phyloP scores from a whole-genome alignment of 75 land plant genomes.

The Chamaecyparis obtusa region DNA sequence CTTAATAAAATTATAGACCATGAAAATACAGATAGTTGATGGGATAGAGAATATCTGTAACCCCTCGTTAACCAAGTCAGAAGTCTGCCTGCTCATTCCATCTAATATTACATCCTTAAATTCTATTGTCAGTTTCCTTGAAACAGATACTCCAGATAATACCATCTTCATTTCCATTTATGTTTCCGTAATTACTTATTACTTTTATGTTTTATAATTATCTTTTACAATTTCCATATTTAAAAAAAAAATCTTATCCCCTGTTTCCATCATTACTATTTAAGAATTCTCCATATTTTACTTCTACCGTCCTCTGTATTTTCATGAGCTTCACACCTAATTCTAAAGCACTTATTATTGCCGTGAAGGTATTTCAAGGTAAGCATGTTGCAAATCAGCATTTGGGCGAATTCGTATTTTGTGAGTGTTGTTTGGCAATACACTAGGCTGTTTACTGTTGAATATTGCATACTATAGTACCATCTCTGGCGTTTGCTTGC shows the following conservation, averaged over 20 bases:
- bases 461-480: too few relatives aligned
- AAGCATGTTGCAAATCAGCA: too few relatives aligned
- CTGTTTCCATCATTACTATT: background rate
- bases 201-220: too few relatives aligned
- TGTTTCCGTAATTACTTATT: background rate
- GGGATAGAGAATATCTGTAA: background rate
- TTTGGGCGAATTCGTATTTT: too few relatives aligned
- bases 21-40: background rate
- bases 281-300: too few relatives aligned
- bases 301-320: too few relatives aligned
- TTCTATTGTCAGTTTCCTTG: background rate
- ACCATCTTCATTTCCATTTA: background rate
- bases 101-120: background rate
- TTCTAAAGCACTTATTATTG: too few relatives aligned
- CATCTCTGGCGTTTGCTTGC: background rate
- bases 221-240: too few relatives aligned
- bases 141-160: background rate
- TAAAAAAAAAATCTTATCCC: background rate
- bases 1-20: background rate
- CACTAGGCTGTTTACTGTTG: background rate
- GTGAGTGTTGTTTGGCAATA: too few relatives aligned
- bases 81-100: background rate
- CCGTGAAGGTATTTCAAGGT: too few relatives aligned
- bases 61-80: background rate
- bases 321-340: too few relatives aligned